These are phyloP conservation scores for Ustilago crameri DNA, from an alignment of 1,284 basidiomycete genomes.

Conservation along the genomic window DNA sequence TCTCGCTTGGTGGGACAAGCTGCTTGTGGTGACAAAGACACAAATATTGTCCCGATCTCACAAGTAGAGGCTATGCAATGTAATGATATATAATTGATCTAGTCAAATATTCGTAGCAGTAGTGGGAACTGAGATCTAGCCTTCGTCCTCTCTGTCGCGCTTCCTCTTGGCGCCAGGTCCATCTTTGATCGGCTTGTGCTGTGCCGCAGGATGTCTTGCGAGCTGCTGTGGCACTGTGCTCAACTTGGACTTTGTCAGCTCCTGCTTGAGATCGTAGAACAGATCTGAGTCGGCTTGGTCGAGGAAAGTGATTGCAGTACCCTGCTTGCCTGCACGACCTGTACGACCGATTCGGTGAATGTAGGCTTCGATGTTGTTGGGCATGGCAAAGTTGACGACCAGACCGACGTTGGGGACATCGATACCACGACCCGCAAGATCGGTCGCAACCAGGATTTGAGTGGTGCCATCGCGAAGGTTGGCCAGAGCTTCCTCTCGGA, in stretches of 20 bases:
- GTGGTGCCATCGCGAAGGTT: constrained; percentile 84
- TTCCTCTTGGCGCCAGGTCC: constrained; percentile 27
- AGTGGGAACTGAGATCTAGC: neutral
- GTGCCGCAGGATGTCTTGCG: constrained; percentile 61
- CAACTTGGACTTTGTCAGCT: constrained; percentile 58
- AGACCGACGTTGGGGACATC: constrained; percentile 95
- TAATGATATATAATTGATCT: neutral
- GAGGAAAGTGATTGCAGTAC: constrained; percentile 92
- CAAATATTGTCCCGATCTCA: neutral
- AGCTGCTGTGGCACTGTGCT: constrained; percentile 52
- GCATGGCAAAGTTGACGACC: constrained; percentile 98
- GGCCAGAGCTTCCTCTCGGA: constrained; percentile 90
- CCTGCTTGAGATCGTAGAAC: constrained; percentile 71
- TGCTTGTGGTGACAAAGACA: constrained; percentile 19
- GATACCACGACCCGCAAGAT: constrained; percentile 96
- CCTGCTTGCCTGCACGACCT: constrained; percentile 94
- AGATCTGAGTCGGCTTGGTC: constrained; percentile 95
- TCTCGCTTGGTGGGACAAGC: constrained; percentile 37
- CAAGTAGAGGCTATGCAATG: neutral
- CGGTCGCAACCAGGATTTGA: constrained; percentile 90
- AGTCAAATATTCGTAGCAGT: neutral
- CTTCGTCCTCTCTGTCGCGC: constrained; percentile 42
- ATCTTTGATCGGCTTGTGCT: constrained; percentile 38
- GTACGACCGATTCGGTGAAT: constrained; percentile 97
- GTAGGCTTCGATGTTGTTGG: constrained; percentile 93